phyloP scores from a whole-genome alignment of 1,139 yeast genomes.

The Diutina pseudorugosa region DNA sequence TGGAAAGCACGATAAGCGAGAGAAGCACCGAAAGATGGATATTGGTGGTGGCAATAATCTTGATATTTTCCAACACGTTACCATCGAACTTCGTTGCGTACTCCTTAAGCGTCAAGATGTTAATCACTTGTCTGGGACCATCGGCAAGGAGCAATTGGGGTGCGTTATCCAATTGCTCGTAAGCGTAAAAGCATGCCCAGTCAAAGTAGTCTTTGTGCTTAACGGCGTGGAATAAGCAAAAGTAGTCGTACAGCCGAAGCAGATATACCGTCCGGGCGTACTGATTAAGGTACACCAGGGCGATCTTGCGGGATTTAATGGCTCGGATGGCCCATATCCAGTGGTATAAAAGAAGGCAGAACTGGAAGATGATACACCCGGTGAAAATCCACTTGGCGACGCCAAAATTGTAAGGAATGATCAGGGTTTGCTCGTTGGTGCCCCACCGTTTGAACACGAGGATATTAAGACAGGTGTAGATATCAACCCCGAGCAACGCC shows the following conservation, averaged over 20 bases:
- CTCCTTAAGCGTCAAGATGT: constrained; percentile 56
- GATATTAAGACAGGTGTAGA: constrained; percentile 68
- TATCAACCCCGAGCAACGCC: constrained; percentile 57
- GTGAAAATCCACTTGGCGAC: constrained; percentile 72
- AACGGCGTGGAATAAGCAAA: constrained; percentile 61
- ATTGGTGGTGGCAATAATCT: constrained; percentile 46
- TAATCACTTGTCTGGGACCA: constrained; percentile 81
- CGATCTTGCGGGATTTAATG: constrained; percentile 51
- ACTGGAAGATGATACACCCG: constrained; percentile 71
- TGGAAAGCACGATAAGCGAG: constrained; percentile 65
- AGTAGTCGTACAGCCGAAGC: constrained; percentile 45
- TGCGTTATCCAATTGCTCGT: constrained; percentile 57
- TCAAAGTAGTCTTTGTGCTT: constrained; percentile 57
- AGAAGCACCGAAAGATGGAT: constrained; percentile 56
- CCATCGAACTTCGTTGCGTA: constrained; percentile 35
- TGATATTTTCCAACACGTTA: constrained; percentile 41
- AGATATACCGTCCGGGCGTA: constrained; percentile 51
- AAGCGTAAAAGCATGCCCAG: constrained; percentile 55
- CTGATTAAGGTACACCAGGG: constrained; percentile 56
- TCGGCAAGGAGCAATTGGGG: constrained; percentile 60
- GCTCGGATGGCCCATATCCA: constrained; percentile 48
- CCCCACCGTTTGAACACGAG: constrained; percentile 74
- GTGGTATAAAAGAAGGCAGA: constrained; percentile 46
- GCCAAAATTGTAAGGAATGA: constrained; percentile 28
- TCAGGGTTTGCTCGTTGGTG: constrained; percentile 39